Evolutionary conservation across 2,329 filamentous ascomycete species (phyloP).

Genomic region (Thielaviopsis punctulata): DNA sequence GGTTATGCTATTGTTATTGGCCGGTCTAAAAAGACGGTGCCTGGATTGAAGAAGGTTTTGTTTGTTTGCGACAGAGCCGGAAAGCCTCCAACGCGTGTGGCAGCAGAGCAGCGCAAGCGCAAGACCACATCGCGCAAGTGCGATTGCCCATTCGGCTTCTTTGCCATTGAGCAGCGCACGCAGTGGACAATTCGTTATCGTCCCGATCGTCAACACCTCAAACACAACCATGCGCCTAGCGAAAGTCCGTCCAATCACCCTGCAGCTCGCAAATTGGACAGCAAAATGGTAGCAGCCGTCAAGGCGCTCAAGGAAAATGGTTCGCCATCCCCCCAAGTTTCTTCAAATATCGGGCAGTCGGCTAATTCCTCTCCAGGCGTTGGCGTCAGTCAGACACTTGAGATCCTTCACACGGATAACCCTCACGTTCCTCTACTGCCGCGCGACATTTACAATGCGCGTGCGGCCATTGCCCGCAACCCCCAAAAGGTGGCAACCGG

Average conservation of each 20-base stretch:
- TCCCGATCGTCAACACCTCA: constrained; percentile 38
- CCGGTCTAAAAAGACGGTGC: constrained; percentile 49
- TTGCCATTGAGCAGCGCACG: constrained; percentile 48
- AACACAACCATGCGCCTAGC: constrained; percentile 48
- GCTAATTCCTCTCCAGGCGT: constrained; percentile 28
- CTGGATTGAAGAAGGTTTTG: constrained; percentile 48
- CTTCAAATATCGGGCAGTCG: constrained; percentile 9
- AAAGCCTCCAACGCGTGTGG: constrained; percentile 44
- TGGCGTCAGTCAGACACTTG: constrained; percentile 47
- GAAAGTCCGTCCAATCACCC: constrained; percentile 50
- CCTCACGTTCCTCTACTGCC: constrained; percentile 46
- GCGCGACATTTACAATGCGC: constrained; percentile 50
- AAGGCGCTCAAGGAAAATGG: constrained; percentile 49
- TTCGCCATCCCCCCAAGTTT: constrained; percentile 22
- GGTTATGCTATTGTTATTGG: constrained; percentile 53
- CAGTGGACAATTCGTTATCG: constrained; percentile 51
- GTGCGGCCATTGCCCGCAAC: constrained; percentile 49
- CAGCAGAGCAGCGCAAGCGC: constrained; percentile 44
- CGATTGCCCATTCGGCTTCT: constrained; percentile 53
- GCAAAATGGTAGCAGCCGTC: constrained; percentile 49
- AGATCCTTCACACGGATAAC: constrained; percentile 46
- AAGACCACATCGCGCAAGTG: constrained; percentile 53
- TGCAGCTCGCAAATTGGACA: constrained; percentile 47
- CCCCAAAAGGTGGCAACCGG: constrained; percentile 42
- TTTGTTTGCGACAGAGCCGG: constrained; percentile 51